These are phyloP conservation scores for Suillus clintonianus DNA, from an alignment of 768 basidiomycete genomes.

Conservation along the genomic window DNA sequence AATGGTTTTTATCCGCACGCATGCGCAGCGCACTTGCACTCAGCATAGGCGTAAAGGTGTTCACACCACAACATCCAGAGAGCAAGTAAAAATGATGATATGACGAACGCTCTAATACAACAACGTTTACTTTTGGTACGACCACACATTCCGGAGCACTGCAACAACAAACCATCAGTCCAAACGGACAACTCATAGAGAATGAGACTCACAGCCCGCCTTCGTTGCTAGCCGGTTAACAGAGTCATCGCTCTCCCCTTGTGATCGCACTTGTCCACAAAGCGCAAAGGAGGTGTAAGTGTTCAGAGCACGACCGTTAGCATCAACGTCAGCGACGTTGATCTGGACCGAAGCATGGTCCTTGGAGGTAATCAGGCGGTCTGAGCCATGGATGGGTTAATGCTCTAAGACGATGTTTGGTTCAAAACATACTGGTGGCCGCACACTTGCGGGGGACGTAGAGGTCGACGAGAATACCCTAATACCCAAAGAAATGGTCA, in stretches of 20 bases:
- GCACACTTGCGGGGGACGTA: slow-evolving; percentile 99
- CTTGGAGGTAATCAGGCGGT: slow-evolving; percentile 98
- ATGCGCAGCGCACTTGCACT: neutral
- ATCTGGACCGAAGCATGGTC: slow-evolving; percentile 99
- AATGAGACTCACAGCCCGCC: slow-evolving; percentile 79
- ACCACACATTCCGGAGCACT: slow-evolving; percentile 98
- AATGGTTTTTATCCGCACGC: neutral
- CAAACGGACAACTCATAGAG: neutral
- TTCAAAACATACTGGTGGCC: slow-evolving; percentile 79
- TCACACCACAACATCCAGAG: slow-evolving; percentile 8
- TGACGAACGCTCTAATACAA: slow-evolving; percentile 15
- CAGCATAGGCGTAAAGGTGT: neutral
- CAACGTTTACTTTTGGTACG: slow-evolving; percentile 80
- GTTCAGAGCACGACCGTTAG: slow-evolving; percentile 74
- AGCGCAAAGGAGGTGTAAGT: slow-evolving; percentile 93
- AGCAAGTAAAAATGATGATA: slow-evolving; percentile 14
- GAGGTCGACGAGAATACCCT: slow-evolving; percentile 99
- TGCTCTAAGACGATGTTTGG: neutral
- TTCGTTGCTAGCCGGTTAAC: slow-evolving; percentile 95
- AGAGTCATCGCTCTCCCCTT: slow-evolving; percentile 96
- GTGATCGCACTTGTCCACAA: slow-evolving; percentile 90
- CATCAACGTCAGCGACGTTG: slow-evolving; percentile 92
- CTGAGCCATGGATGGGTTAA: slow-evolving; percentile 40
- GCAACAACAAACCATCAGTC: slow-evolving; percentile 12
- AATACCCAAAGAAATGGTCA: slow-evolving; percentile 5